phyloP scores from a whole-genome alignment of 768 basidiomycete species.

The Kockovaella imperatae region DNA sequence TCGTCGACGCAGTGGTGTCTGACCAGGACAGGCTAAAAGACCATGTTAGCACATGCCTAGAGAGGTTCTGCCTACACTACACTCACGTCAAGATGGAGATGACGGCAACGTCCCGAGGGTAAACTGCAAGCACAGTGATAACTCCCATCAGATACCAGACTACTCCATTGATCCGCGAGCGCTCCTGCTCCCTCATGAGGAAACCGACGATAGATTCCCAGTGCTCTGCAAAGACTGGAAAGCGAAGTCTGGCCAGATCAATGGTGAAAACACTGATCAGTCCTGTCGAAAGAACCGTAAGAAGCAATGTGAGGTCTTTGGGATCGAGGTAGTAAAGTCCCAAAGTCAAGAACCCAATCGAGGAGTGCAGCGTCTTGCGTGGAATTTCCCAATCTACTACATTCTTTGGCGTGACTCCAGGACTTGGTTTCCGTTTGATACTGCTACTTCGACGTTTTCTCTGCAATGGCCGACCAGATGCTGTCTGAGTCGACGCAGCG shows the following conservation, averaged over 20 bases:
- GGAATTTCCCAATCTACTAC: slow-evolving; percentile 80
- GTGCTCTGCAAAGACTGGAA: slow-evolving; percentile 56
- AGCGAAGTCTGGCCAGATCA: slow-evolving; percentile 66
- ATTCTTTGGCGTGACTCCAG: slow-evolving; percentile 35
- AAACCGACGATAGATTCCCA: slow-evolving; percentile 70
- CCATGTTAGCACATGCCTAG: slow-evolving; percentile 2
- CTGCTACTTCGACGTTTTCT: slow-evolving; percentile 26
- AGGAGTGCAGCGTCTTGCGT: slow-evolving; percentile 75
- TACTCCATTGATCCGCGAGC: slow-evolving; percentile 74
- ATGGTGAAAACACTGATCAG: slow-evolving; percentile 63
- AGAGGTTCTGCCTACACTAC: background rate
- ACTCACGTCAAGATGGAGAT: slow-evolving; percentile 80
- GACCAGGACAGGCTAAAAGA: slow-evolving; percentile 78
- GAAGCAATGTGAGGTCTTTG: slow-evolving; percentile 51
- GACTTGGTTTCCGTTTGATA: slow-evolving; percentile 32
- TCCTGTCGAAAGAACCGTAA: slow-evolving; percentile 58
- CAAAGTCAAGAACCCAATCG: slow-evolving; percentile 68
- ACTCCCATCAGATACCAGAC: slow-evolving; percentile 88
- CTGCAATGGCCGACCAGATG: slow-evolving; percentile 14
- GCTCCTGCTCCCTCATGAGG: slow-evolving; percentile 84
- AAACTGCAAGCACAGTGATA: slow-evolving; percentile 62
- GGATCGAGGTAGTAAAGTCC: slow-evolving; percentile 53
- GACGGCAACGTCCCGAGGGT: slow-evolving; percentile 81
- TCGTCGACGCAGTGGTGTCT: slow-evolving; percentile 84
- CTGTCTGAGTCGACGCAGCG: slow-evolving; percentile 19